Evolutionary conservation across 164 flowering plant genomes (phyloP), one percentile per base, ranked within the genome.

Genomic region (Chloranthus sessilifolius): DNA sequence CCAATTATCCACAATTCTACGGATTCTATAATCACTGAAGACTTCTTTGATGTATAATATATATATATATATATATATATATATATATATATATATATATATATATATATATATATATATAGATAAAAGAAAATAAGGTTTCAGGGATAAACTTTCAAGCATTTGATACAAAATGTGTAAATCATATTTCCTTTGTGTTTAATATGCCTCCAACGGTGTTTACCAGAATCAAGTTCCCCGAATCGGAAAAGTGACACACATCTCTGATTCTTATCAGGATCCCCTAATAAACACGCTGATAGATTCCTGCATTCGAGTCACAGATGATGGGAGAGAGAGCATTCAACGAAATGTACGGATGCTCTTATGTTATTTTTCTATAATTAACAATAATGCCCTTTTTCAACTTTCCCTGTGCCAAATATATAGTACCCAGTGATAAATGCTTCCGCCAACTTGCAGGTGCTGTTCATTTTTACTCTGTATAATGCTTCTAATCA

Each of bases 391-490:
- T 56, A 50, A 47, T 35, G n/a, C 29, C 17, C 29, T 47, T 28
- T 28, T 17, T 15, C 17, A 15, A 2, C 14, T n/a, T 28, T 15
- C 16, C 12, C 7, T 29, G 16, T 1, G 5, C 23, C 3, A 15
- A 47, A 15, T 47, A 28, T 25, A 12, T 17, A 36, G 22, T 11
- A 14, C n/a, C 20, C 5, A 47, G 2, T 17, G 7, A 44, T 25
- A 29, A 7, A 4, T 30, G 40, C 50, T 22, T 30, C 22, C 33
- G 48, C 50, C 31, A 42, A 48, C 47, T 60, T 66, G 77, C 78
- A 91, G 98, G 82, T 76, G 10, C 69, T 91, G 48, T 91, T 85
- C 70, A 73, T 87, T 62, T 87, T 91, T 63, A 79, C 95, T 25
- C 73, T 91, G n/a, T 74, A 71, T 45, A 87, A 80, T 58, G 69